Conservation (phyloP, 1,284 basidiomycete species). For the Trametes hirsuta region DNA sequence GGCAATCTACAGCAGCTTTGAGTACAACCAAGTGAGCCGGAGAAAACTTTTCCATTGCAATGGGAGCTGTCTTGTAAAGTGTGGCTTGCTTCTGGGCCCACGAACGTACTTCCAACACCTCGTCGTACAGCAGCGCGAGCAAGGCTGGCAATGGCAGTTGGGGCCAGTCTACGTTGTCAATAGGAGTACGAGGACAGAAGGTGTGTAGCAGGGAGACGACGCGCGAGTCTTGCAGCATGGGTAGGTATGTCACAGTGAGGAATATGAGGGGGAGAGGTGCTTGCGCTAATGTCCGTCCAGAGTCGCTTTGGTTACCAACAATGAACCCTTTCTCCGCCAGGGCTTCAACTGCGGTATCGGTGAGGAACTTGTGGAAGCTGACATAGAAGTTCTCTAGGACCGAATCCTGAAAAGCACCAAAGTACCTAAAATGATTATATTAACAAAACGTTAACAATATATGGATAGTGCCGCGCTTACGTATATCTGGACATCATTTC, state of each 20-base stretch:
- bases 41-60: slow-evolving; percentile 49
- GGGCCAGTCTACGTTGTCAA: slow-evolving; percentile 59
- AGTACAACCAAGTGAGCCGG: slow-evolving; percentile 49
- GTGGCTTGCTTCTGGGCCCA: slow-evolving; percentile 59
- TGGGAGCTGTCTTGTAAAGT: slow-evolving; percentile 46
- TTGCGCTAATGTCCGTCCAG: slow-evolving; percentile 39
- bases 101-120: slow-evolving; percentile 49
- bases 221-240: slow-evolving; percentile 54
- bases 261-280: slow-evolving; percentile 58
- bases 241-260: slow-evolving; percentile 69
- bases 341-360: slow-evolving; percentile 48
- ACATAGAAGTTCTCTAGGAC: slow-evolving; percentile 62
- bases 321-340: slow-evolving; percentile 43
- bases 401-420: slow-evolving; percentile 58
- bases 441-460: background rate
- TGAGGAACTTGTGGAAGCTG: slow-evolving; percentile 73
- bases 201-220: slow-evolving; percentile 51
- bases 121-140: slow-evolving; percentile 60
- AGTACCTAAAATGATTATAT: slow-evolving; percentile 68
- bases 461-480: slow-evolving; percentile 47
- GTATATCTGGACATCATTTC: slow-evolving; percentile 65
- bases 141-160: slow-evolving; percentile 57
- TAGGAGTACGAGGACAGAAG: slow-evolving; percentile 38
- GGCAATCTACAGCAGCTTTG: slow-evolving; percentile 37
- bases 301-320: slow-evolving; percentile 21